Evolutionary conservation across 495 filamentous ascomycete genomes (phyloP).

Genomic region (Thozetella sp.): DNA sequence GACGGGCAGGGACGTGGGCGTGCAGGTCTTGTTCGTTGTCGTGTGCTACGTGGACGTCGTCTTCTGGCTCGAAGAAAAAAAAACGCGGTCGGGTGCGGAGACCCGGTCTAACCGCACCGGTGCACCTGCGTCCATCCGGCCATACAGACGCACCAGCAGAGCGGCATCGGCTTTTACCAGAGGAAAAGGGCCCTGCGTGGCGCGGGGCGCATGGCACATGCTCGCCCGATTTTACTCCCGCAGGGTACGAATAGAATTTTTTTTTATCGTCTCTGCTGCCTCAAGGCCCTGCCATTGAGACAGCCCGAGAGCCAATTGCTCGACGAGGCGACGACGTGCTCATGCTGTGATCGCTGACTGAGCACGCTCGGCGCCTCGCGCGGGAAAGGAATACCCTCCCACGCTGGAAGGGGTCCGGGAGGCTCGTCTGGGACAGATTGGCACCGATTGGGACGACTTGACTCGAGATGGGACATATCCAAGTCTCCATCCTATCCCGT

Average conservation of each 20-base stretch:
- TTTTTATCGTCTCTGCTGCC: too few relatives aligned
- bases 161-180: neutral
- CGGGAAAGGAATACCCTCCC: neutral
- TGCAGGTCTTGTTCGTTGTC: constrained; percentile 22
- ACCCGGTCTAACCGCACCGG: constrained; percentile 15
- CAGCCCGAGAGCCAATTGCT: neutral
- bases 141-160: neutral
- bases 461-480: too few relatives aligned
- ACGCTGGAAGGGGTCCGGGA: too few relatives aligned
- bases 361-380: neutral
- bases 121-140: constrained; percentile 5
- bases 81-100: constrained; percentile 17
- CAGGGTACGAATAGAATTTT: neutral
- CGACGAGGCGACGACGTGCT: neutral
- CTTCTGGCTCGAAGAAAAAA: constrained; percentile 31
- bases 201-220: neutral
- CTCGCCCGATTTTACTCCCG: too few relatives aligned
- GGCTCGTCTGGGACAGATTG: too few relatives aligned
- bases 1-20: constrained; percentile 7
- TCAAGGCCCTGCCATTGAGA: too few relatives aligned
- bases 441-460: too few relatives aligned
- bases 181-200: neutral
- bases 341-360: neutral
- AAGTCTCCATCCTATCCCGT: too few relatives aligned
- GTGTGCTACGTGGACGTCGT: constrained; percentile 42